Base-by-base conservation (phyloP, 768 basidiomycete species). In the Kwoniella europaea region DNA sequence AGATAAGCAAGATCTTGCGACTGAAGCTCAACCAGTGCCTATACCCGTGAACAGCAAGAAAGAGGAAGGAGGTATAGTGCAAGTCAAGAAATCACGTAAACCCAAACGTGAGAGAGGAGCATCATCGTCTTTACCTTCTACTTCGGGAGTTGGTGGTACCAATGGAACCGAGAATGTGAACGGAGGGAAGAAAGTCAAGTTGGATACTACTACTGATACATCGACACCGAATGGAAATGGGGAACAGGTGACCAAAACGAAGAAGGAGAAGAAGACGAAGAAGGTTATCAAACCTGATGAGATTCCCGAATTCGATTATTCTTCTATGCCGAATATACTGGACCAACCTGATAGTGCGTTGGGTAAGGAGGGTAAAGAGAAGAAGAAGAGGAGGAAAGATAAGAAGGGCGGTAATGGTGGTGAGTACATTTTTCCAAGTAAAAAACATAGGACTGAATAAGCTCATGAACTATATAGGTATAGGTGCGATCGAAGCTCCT, bases 251-350 rank as follows among this genome's bases (percentile, higher is more conserved):
- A 58, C 13, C 43, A 62, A 60, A 24, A 41, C 2, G 1, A 63
- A 68, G 54, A 72, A 75, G 60, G 57, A 68, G 64, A 54, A 71
- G 44, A 76, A 68, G 64, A 54, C 68, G 44, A 76, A 76, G 65
- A 67, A 71, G 41, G 63, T 67, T 18, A 62, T 73, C 18, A 68
- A 63, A 9, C 18, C 64, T 7, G 59, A 67, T 70, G 77, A 78
- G n/a, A 75, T 86, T 84, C 82, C 88, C 83, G 83, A 88, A 50
- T 93, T 92, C 76, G 91, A 92, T 83, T 93, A 91, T 81, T 83
- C 87, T 6, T 84, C 85, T 15, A 88, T 87, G 24, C 88, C 91
- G 4, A 93, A 93, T 80, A 86, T 92, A 62, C 83, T 93, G 68
- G 92, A 93, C 76, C 76, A 80, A 29, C 80, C 81, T 20, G 60